phyloP scores from a whole-genome alignment of 2,329 filamentous ascomycete genomes.

The Arthrobotrys iridis region DNA sequence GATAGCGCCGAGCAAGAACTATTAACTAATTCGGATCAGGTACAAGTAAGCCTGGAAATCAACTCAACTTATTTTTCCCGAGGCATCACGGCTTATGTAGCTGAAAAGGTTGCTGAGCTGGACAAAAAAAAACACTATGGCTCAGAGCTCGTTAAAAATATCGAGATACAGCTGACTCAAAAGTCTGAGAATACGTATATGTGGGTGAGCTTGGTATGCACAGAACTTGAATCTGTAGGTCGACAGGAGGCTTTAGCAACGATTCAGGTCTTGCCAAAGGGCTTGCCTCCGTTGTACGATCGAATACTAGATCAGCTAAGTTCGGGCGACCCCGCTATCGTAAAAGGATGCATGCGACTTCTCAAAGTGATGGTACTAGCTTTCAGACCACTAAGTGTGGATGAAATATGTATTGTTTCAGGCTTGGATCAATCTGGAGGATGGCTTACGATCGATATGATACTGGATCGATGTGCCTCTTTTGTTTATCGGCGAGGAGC shows the following conservation, averaged over 20 bases:
- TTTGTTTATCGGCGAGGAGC: slow-evolving; percentile 56
- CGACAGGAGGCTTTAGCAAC: slow-evolving; percentile 41
- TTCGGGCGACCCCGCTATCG: slow-evolving; percentile 37
- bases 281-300: slow-evolving; percentile 57
- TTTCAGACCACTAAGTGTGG: slow-evolving; percentile 57
- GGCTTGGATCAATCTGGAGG: slow-evolving; percentile 49
- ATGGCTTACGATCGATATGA: slow-evolving; percentile 7
- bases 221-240: slow-evolving; percentile 54
- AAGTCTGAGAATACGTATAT: slow-evolving; percentile 58
- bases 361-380: slow-evolving; percentile 57
- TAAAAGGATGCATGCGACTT: slow-evolving; percentile 55
- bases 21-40: slow-evolving; percentile 55
- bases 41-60: slow-evolving; percentile 54
- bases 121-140: neutral
- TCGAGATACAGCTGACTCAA: slow-evolving; percentile 31
- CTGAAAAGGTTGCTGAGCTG: slow-evolving; percentile 50
- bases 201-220: slow-evolving; percentile 59
- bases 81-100: slow-evolving; percentile 56
- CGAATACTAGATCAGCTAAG: slow-evolving; percentile 56
- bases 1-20: neutral
- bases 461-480: slow-evolving; percentile 57
- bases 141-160: slow-evolving; percentile 17
- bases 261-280: slow-evolving; percentile 56
- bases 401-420: slow-evolving; percentile 57
- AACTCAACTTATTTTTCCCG: slow-evolving; percentile 54